Base-by-base conservation (phyloP, 257 asterid species). In the Penstemon davidsonii region DNA sequence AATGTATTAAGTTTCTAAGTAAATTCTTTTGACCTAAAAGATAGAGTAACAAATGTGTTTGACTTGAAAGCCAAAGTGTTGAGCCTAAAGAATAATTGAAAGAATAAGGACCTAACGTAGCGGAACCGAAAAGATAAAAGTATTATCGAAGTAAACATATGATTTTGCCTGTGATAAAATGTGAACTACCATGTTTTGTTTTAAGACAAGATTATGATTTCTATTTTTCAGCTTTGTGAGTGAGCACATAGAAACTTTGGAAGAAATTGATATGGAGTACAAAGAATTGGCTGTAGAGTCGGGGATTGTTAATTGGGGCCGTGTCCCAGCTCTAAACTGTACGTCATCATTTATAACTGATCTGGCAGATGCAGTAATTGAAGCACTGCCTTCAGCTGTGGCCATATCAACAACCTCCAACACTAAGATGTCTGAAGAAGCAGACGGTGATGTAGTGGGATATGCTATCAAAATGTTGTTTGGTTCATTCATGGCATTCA, bases 231-330 rank as follows among this genome's bases (percentile, higher is more conserved):
- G 99, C 82, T 93, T 93, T 66, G 97, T 93, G 69, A 93, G 97
- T 37, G 99, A 93, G 91, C 99, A 93, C 82, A 93, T 93, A 67
- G 99, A 93, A 76, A 93, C 99, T 7, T 94, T 93, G 8, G 99
- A 93, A 76, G 99, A 90, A 80, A 93, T 90, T 49, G 99, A 93
- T 38, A 90, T 93, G 96, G 99, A 93, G 83, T 93, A 93, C 87
- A 84, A 40, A 76, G 85, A 93, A 41, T 68, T 93, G 74, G 97
- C 99, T 44, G 83, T 87, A 42, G 96, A 86, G 71, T 92, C 97
- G 0, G 98, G 98, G 54, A 80, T 92, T 65, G 79, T 81, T 44
- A 84, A 90, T 13, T 92, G 98, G 98, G 98, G 98, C 6, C 96
- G 98, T 5, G 98, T 92, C 53, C 98, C 98, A 42, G 97, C 98